phyloP scores from a whole-genome alignment of 2,329 filamentous ascomycete genomes.

The Verticillium albo-atrum region DNA sequence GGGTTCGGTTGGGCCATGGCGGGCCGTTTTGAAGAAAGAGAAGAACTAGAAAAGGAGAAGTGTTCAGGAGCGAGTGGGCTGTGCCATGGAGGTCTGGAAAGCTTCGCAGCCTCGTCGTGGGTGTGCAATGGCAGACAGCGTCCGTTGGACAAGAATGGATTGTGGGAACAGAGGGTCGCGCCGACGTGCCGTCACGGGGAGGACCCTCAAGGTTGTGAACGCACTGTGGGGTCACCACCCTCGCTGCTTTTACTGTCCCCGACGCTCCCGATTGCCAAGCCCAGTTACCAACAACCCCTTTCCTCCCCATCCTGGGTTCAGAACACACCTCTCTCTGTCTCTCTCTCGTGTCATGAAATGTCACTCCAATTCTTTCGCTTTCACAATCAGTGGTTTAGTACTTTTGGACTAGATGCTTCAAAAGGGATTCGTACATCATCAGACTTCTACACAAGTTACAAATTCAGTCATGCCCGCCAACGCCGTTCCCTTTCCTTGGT shows the following conservation, averaged over 20 bases:
- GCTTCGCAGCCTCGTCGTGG: not conserved
- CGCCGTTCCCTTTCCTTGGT: not conserved
- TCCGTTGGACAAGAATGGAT: not conserved
- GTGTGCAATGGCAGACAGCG: not conserved
- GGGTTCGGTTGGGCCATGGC: slow-evolving; percentile 10
- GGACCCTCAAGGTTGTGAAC: not conserved
- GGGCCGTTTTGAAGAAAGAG: not conserved
- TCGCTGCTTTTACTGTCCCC: not conserved
- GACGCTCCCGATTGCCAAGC: not conserved
- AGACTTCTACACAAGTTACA: not conserved
- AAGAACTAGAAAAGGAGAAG: not conserved
- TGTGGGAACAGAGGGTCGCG: not conserved
- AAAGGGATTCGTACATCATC: not conserved
- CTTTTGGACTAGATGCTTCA: not conserved
- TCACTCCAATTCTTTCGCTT: too few species aligned
- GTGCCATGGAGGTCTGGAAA: not conserved
- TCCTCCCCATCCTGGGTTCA: too few species aligned
- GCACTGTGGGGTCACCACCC: not conserved
- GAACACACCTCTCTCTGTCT: too few species aligned
- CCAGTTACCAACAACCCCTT: too few species aligned
- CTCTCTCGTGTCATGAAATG: too few species aligned
- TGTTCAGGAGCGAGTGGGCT: not conserved
- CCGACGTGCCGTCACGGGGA: not conserved
- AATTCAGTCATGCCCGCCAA: not conserved
- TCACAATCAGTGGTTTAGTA: too few species aligned